A percentile compares a stretch with the other conserved stretches of the same genome.
Conservation (phyloP, 805 yeast species). For the Torulaspora microellipsoides region DNA sequence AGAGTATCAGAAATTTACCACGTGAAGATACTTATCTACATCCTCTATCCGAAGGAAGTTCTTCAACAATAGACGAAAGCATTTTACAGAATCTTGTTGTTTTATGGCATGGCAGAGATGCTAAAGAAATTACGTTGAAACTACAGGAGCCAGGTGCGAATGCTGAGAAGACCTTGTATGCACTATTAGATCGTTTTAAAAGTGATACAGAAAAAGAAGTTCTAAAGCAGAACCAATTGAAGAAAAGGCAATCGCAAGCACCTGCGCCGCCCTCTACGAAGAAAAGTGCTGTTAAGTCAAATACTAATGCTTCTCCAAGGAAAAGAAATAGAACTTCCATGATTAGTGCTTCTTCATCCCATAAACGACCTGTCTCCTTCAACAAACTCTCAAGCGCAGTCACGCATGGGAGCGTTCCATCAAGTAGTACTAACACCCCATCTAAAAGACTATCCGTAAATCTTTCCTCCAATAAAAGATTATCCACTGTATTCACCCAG, state of each 20-base stretch:
- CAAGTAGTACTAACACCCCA: constrained; percentile 18
- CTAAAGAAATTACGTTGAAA: constrained; percentile 46
- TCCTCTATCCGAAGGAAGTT: constrained; percentile 35
- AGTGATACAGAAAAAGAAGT: constrained; percentile 43
- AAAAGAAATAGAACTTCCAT: constrained; percentile 40
- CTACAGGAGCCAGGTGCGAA: constrained; percentile 54
- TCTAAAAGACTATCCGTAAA: constrained; percentile 27
- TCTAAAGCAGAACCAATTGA: constrained; percentile 34
- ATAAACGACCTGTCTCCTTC: constrained; percentile 46
- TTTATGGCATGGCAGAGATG: constrained; percentile 74
- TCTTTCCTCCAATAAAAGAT: constrained; percentile 27
- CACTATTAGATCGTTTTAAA: constrained; percentile 66
- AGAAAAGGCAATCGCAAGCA: constrained; percentile 37
- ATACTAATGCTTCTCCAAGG: constrained; percentile 25
- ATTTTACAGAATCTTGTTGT: constrained; percentile 72
- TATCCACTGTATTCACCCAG: constrained; percentile 17
- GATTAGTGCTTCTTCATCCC: constrained; percentile 46
- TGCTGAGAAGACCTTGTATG: constrained; percentile 78
- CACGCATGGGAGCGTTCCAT: constrained; percentile 22
- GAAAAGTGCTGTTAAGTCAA: constrained; percentile 6
- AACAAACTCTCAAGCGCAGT: constrained; percentile 31
- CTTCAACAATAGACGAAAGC: constrained; percentile 57
- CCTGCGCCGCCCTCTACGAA: constrained; percentile 7
- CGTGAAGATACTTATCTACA: constrained; percentile 38
- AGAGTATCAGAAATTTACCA: constrained; percentile 36